Evolutionary conservation across 331 rosid species (phyloP).

Genomic region (Rosa hybrid): DNA sequence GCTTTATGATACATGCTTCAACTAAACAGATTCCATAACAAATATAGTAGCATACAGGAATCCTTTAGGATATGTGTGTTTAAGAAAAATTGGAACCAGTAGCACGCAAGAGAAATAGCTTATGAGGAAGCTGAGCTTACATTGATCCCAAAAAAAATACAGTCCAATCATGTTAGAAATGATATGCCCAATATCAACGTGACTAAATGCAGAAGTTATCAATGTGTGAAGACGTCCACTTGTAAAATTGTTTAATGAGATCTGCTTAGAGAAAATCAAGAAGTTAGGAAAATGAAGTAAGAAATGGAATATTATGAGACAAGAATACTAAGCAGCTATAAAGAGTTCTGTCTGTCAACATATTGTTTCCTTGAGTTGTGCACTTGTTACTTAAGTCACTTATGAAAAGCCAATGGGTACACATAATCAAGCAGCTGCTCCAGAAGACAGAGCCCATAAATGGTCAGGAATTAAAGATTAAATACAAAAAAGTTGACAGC

Average conservation of each 20-base stretch:
- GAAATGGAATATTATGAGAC: conserved; percentile 18
- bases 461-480: conserved; percentile 20
- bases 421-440: not conserved
- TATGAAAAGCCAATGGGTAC: not conserved
- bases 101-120: not conserved
- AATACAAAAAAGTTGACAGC: conserved; percentile 13
- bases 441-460: conserved; percentile 12
- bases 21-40: not conserved
- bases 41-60: not conserved
- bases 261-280: conserved; percentile 43
- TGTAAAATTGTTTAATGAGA: conserved; percentile 65
- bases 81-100: not conserved
- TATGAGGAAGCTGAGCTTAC: conserved; percentile 47
- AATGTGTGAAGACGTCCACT: conserved; percentile 77
- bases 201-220: conserved; percentile 92
- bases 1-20: too few species aligned
- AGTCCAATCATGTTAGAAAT: conserved; percentile 80
- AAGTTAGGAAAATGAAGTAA: conserved; percentile 28
- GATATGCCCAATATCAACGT: conserved; percentile 52
- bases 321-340: conserved; percentile 17
- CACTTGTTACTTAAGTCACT: not conserved
- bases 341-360: conserved; percentile 17
- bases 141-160: conserved; percentile 77
- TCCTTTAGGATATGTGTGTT: not conserved
- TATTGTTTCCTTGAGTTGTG: not conserved